Evolutionary conservation across 495 filamentous ascomycete species (phyloP), one percentile per base, ranked within the genome.

Genomic region (Tetracladium setigerum): DNA sequence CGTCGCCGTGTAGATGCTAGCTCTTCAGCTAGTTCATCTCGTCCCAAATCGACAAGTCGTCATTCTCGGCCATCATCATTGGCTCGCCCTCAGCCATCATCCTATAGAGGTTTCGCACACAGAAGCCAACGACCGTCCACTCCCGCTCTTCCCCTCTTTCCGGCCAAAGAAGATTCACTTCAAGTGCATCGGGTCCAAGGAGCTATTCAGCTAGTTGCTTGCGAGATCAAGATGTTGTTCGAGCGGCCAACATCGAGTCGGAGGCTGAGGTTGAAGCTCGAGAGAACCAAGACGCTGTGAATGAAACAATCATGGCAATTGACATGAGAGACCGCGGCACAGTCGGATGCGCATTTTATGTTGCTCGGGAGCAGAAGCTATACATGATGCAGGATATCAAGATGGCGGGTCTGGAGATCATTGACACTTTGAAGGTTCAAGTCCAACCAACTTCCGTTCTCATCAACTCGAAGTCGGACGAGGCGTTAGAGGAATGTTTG

Each of bases 271-370:
- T 64, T 31, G 48, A 52, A 14, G 32, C 24, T 22, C 46, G 60
- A 5, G 67, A 72, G 27, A 70, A 76, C 41, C 67, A 67, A 4
- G 87, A 95, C 50, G 71, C 70, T 1, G 61, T 84, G 17, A 77
- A 79, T 50, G 88, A 95, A 62, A 69, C 92, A 30, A 80, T 97
- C 47, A 87, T 89, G 77, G 89, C 87, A 1, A 68, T 96, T 22
- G 87, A 96, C 46, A 71, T 88, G 58, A 78, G 74, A 44, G 79
- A 85, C 16, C 68, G 78, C 12, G 82, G 77, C 0, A 84, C 77
- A 0, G 71, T 97, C 12, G 92, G 92, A 5, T 97, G 90, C 60
- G 82, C 86, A 18, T 95, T 92, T 62, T 98, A 91, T 62, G 70
- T 83, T 16, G 82, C 81, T 3, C 65, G 75, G 35, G 81, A 95